Evolutionary conservation across 2,329 filamentous ascomycete species (phyloP), one percentile per base, ranked within the genome.

Genomic region (Helotiales sp.): DNA sequence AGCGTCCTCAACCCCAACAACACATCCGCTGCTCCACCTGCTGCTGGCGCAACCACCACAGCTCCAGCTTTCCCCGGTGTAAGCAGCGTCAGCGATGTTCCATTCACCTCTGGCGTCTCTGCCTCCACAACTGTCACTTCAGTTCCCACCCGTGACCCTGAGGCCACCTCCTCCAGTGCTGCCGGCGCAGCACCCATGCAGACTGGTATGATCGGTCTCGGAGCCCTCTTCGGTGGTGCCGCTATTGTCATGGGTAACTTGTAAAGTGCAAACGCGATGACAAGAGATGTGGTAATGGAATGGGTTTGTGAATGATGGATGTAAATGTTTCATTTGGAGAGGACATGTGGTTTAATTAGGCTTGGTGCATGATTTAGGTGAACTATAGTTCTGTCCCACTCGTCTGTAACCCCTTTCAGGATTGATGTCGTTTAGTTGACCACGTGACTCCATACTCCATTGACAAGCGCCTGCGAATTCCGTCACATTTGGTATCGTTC

Each of bases 1-100:
- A 83, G 82, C 67, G 86, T 89, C 43, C 79, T 90, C 58, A 89
- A 89, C 79, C 85, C 86, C 11, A 79, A 82, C 2, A 77, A 78
- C 1, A 80, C 79, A 4, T 74, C 77, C n/a, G 82, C 40, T 15
- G 20, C 24, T 0, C 61, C 65, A 1, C 64, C 84, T 5, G 72
- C 82, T 24, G 73, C 82, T 1, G 74, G 78, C 17, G 80, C 81
- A 17, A 75, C 80, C 0, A 81, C 82, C 0, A 84, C 85, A 43
- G 74, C 80, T 0, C 81, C 84, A 4, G 88, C 84, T 1, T 91
- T 86, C 78, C 78, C 79, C 26, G 82, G 82, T 64, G 88, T 86
- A 4, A 82, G 80, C 6, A 80, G 82, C 7, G 84, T 77, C 28
- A 80, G 80, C 22, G 75, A 77, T 8, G 75, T 81, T 5, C 86